These are phyloP conservation scores for Amniculicola lignicola DNA, from an alignment of 495 filamentous ascomycete species.

Conservation along the genomic window DNA sequence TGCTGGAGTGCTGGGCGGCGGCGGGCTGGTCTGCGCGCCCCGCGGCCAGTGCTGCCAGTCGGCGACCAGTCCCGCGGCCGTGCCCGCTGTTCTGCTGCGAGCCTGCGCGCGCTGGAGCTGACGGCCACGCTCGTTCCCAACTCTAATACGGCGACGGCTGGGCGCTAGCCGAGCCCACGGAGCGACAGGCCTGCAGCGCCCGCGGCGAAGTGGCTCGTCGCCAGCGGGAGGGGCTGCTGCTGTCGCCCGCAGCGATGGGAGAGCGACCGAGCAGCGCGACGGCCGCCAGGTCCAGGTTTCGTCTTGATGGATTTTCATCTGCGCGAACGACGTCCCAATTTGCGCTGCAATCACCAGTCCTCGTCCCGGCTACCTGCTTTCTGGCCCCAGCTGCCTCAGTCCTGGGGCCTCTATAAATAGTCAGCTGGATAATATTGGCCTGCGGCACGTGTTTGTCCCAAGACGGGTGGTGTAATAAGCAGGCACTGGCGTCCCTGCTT, in stretches of 20 bases:
- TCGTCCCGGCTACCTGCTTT: conserved; percentile 23
- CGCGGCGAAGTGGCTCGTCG: no score
- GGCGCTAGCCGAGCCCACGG: conserved; percentile 31
- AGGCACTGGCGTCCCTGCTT: conserved; percentile 5
- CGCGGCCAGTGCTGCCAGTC: conserved; percentile 24
- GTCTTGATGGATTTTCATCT: conserved; percentile 11
- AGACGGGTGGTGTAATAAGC: conserved; percentile 23
- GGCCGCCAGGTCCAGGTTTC: conserved; percentile 6
- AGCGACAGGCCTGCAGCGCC: conserved; percentile 19
- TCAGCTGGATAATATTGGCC: conserved; percentile 17
- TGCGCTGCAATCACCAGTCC: conserved; percentile 10
- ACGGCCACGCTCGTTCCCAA: conserved; percentile 15
- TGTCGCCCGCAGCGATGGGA: background rate
- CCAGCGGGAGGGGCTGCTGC: conserved; percentile 24
- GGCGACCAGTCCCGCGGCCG: conserved; percentile 16
- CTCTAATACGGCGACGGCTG: conserved; percentile 14
- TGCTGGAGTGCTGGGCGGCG: no score
- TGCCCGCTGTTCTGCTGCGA: background rate
- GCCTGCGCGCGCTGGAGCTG: conserved; percentile 4
- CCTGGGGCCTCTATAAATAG: conserved; percentile 17
- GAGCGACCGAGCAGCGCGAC: background rate
- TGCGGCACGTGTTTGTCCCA: conserved; percentile 32
- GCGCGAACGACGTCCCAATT: conserved; percentile 7
- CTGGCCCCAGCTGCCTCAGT: conserved; percentile 9
- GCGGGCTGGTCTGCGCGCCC: conserved; percentile 3